Evolutionary conservation across 164 flowering plant species (phyloP), one percentile per base, ranked within the genome.

Genomic region (Vitis riparia): DNA sequence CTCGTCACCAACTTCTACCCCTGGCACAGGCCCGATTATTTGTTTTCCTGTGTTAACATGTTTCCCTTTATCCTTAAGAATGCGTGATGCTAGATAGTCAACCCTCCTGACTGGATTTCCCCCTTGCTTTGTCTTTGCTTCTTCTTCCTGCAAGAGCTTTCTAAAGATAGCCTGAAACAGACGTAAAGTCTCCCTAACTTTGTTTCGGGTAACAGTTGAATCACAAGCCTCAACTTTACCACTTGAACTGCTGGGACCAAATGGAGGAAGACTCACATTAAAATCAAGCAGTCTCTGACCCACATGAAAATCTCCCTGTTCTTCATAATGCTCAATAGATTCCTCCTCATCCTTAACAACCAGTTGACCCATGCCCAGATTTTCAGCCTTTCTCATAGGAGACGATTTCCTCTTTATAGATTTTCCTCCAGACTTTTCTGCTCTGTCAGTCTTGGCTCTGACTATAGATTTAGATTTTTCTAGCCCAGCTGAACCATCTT

Each of bases 1-100:
- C 77, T 90, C 90, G 59, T 93, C 97, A 32, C 98, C 99, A 74
- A 95, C 85, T 77, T 91, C 97, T 66, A 93, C 92, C 29, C 99
- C 98, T 14, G 97, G 92, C 10, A 95, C 94, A 67, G 55, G 37
- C 55, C 99, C 99, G 50, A 91, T 17, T 49, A 86, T 83, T 47
- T 71, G 72, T 62, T 83, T 79, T 2, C 80, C 85, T 6, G 77
- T 73, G 77, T 88, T 88, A 29, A 89, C 78, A 64, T 73, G 82
- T 75, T 81, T 89, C 19, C 80, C 78, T 51, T 81, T 73, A 1
- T 78, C 73, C 80, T 87, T 90, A 9, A 95, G 82, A 56, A 81
- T 63, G 51, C 64, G 79, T 63, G 76, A 72, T 3, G 91, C 86
- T 13, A 3, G 17, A 16, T 77, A 63, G 79, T 90, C 95, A 73